These are phyloP conservation scores for Calonectria pauciramosa DNA, from an alignment of 2,329 filamentous ascomycete genomes.

Conservation along the genomic window DNA sequence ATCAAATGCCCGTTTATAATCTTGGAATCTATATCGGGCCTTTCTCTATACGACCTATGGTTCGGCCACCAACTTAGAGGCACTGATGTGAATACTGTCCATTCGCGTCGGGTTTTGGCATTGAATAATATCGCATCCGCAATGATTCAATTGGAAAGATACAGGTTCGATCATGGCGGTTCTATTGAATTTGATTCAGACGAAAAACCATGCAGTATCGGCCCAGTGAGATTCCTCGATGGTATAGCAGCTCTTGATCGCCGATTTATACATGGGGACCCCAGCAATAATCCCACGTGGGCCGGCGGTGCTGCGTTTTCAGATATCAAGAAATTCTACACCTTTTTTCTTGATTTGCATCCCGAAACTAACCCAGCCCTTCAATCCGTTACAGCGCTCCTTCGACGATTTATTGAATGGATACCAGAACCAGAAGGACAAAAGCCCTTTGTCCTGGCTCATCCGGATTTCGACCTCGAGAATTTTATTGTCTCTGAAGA, in stretches of 20 bases:
- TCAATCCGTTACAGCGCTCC: neutral
- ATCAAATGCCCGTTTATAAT: constrained; percentile 19
- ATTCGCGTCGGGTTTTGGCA: neutral
- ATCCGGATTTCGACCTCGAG: constrained; percentile 48
- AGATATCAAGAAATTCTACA: neutral
- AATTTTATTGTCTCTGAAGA: constrained; percentile 49
- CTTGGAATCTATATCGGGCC: neutral
- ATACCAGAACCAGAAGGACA: neutral
- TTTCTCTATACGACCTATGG: constrained; percentile 15
- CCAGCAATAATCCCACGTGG: neutral
- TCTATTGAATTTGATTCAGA: neutral
- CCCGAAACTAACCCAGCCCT: neutral
- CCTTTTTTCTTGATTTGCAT: neutral
- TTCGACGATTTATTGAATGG: constrained; percentile 2
- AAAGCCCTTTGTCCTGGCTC: constrained; percentile 41
- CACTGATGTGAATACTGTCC: neutral
- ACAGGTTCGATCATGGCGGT: neutral
- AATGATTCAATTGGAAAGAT: constrained; percentile 12
- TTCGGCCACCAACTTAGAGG: neutral
- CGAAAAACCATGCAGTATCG: neutral
- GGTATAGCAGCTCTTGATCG: neutral
- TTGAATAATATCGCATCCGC: constrained; percentile 10
- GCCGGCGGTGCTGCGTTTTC: neutral
- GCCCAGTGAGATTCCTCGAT: neutral
- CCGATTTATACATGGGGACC: neutral